These are phyloP conservation scores for Pseudonectria foliicola DNA, from an alignment of 2,329 filamentous ascomycete genomes.

Conservation along the genomic window DNA sequence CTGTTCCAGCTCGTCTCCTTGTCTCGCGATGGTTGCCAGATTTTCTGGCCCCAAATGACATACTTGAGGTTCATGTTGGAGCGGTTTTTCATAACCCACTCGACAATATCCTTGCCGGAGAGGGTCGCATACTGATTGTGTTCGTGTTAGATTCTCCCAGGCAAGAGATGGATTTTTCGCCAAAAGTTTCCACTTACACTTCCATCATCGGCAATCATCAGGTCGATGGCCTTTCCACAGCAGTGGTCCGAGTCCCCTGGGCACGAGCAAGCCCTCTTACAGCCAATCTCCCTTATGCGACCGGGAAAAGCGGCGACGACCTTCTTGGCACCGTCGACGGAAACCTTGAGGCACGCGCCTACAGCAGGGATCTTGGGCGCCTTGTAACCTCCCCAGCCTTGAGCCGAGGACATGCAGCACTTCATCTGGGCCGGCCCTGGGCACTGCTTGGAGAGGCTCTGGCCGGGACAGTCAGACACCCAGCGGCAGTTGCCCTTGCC, in stretches of 20 bases:
- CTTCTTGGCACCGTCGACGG: conserved; percentile 28
- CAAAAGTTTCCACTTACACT: conserved; percentile 25
- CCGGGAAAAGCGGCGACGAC: conserved; percentile 31
- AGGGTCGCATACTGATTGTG: conserved; percentile 25
- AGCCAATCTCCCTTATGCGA: conserved; percentile 27
- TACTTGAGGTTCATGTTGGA: conserved; percentile 36
- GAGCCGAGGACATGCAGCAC: conserved; percentile 28
- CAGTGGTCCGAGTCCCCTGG: conserved; percentile 29
- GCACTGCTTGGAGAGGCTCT: conserved; percentile 24
- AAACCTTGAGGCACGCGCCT: conserved; percentile 28
- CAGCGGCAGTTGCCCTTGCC: conserved; percentile 31
- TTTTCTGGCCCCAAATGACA: conserved; percentile 43
- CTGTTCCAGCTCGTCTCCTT: conserved; percentile 30
- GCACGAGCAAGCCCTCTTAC: conserved; percentile 27
- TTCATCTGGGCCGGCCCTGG: conserved; percentile 32
- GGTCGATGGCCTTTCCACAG: conserved; percentile 31
- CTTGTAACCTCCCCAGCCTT: conserved; percentile 29
- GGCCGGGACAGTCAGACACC: conserved; percentile 30
- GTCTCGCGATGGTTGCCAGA: conserved; percentile 35
- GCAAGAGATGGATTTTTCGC: background rate
- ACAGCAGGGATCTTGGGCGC: conserved; percentile 28
- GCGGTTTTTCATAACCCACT: conserved; percentile 42
- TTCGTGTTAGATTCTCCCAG: background rate
- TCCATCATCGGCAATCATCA: conserved; percentile 32
- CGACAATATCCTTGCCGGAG: conserved; percentile 36